Conservation (phyloP, 2,329 filamentous ascomycete species). For the Ilyonectria sp. region DNA sequence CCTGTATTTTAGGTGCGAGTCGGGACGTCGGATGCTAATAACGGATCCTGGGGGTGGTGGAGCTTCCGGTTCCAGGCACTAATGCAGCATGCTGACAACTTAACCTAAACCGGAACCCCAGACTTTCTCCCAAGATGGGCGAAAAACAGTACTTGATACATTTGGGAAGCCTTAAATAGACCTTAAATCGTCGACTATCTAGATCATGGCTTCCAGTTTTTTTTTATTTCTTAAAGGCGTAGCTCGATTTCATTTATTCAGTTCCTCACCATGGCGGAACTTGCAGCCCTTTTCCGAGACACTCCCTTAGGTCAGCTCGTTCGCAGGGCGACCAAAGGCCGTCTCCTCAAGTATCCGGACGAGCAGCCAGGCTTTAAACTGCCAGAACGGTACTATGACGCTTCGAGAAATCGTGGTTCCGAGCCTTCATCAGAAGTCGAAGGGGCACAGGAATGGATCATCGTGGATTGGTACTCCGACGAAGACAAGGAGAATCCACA, state of each 20-base stretch:
- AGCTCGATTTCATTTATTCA: not conserved
- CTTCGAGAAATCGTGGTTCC: not conserved
- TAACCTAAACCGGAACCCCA: not conserved
- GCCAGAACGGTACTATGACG: not conserved
- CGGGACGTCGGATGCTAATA: too few relatives aligned
- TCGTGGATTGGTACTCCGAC: not conserved
- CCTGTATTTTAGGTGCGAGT: too few relatives aligned
- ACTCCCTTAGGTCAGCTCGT: not conserved
- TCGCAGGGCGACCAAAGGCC: not conserved
- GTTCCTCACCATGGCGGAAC: not conserved
- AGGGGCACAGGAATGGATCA: not conserved
- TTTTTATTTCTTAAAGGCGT: not conserved
- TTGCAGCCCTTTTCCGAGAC: not conserved
- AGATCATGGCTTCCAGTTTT: not conserved
- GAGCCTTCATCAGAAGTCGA: not conserved
- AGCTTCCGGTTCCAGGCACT: not conserved
- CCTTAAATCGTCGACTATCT: not conserved
- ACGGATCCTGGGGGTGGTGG: not conserved
- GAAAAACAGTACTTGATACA: not conserved
- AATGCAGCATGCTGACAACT: not conserved
- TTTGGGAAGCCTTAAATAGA: not conserved
- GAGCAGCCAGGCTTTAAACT: not conserved
- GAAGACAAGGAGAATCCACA: not conserved
- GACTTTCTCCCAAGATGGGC: not conserved
- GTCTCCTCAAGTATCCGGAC: not conserved